Base-by-base conservation (phyloP, 208 protist genomes). In the Novymonas esmeraldas region DNA sequence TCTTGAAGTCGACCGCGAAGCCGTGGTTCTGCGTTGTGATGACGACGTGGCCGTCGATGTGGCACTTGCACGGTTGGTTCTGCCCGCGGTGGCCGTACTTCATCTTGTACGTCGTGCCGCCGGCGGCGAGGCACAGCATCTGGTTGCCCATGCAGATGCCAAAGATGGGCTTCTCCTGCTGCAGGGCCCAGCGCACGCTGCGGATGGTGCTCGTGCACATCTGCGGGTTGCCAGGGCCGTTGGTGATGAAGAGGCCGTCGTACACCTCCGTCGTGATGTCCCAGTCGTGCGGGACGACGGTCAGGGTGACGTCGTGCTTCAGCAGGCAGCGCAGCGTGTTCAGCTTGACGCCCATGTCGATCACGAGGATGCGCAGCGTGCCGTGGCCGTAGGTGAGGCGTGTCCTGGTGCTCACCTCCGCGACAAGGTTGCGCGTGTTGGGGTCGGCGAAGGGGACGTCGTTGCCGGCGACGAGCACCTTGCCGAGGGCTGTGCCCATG, bases 101-200 rank as follows among this genome's bases (percentile, higher is more conserved):
- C 90, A 99, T 94, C 87, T 99, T 99, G 81, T 97, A 98, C 16
- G 97, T 98, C n/a, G 76, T 84, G 20, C 85, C 89, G 39, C 92
- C 90, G 4, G 97, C 93, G 0, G 98, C 97, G 38, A 98, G 82
- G 34, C 87, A 92, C 13, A 99, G 78, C 64, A 99, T 93, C 78
- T 99, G 98, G 84, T 99, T 99, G 44, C 98, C 98, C 72, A 99
- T 98, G 85, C 98, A 99, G 70, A 99, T 99, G 64, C 98, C 98
- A 55, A 99, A 99, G 51, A 99, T 96, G 45, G 98, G 97, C 78
- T 95, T 98, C 29, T 85, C 77, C 78, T 88, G 81, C 58, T 85
- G 80, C 16, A 93, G 71, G 6, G 89, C 90, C 73, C 95, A 97
- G 38, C 87, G 79, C 48, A 99, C 83, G 81, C 93, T 93, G 52